Percentiles rank a stretch among this genome's conserved stretches.
phyloP scores from a whole-genome alignment of 768 basidiomycete genomes.

The Russula sp. region DNA sequence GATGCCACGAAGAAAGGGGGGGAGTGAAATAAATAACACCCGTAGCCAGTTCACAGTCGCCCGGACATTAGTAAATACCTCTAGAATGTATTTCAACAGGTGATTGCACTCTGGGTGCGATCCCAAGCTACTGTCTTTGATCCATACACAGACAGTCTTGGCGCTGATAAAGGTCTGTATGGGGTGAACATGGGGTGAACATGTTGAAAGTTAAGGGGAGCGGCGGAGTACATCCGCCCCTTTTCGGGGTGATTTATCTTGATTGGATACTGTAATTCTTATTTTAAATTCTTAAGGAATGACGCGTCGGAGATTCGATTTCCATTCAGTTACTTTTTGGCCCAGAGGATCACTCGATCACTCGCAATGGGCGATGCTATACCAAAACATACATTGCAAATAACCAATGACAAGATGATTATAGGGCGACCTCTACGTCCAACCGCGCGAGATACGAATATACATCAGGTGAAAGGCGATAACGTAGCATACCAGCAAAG shows the following conservation, averaged over 20 bases:
- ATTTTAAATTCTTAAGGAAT: too few relatives aligned
- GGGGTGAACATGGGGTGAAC: too few relatives aligned
- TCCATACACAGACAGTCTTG: background rate
- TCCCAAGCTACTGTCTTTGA: background rate
- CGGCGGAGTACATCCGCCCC: too few relatives aligned
- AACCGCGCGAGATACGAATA: constrained; percentile 81
- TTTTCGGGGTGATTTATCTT: too few relatives aligned
- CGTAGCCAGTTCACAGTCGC: background rate
- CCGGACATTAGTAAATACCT: background rate
- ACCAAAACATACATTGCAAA: background rate
- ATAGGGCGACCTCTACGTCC: constrained; percentile 81
- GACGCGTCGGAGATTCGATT: too few relatives aligned
- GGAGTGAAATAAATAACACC: background rate
- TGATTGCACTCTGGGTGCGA: constrained; percentile 6
- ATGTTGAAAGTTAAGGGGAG: too few relatives aligned
- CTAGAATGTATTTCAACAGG: constrained; percentile 4
- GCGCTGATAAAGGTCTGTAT: too few relatives aligned
- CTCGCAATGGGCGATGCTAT: background rate
- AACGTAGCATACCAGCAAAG: constrained; percentile 82
- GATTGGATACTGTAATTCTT: too few relatives aligned
- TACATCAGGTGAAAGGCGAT: constrained; percentile 84
- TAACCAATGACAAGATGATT: constrained; percentile 12
- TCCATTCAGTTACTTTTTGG: too few relatives aligned
- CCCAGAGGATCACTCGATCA: too few relatives aligned
- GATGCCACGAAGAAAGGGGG: too few relatives aligned